phyloP scores from a whole-genome alignment of 2,329 filamentous ascomycete genomes.

The Neonectria sp. region DNA sequence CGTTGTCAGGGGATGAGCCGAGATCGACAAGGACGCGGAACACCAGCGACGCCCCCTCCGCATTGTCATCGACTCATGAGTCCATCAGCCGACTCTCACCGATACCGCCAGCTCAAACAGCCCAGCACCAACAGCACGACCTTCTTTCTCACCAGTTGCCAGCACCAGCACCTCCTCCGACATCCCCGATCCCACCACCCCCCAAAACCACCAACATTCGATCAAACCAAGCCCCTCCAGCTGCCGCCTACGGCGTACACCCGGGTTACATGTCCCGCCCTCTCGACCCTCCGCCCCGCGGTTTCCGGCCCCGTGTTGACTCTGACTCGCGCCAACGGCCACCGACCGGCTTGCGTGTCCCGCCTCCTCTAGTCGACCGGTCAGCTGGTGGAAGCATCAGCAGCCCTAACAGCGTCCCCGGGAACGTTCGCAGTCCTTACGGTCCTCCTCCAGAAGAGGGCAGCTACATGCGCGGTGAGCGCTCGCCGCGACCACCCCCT shows the following conservation, averaged over 20 bases:
- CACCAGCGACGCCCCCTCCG: slow-evolving; percentile 43
- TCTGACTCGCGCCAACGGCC: slow-evolving; percentile 43
- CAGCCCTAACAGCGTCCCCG: slow-evolving; percentile 7
- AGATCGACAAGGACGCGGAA: slow-evolving; percentile 40
- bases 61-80: slow-evolving; percentile 33
- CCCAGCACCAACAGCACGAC: slow-evolving; percentile 12
- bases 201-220: slow-evolving; percentile 34
- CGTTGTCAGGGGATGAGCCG: slow-evolving; percentile 35
- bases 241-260: slow-evolving; percentile 11
- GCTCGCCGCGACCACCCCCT: slow-evolving; percentile 27
- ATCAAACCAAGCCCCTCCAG: slow-evolving; percentile 25
- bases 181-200: slow-evolving; percentile 21
- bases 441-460: slow-evolving; percentile 41
- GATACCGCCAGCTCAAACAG: slow-evolving; percentile 8
- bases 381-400: slow-evolving; percentile 25
- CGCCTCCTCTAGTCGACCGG: slow-evolving; percentile 39
- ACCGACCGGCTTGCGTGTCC: slow-evolving; percentile 36
- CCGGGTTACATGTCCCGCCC: slow-evolving; percentile 42
- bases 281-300: slow-evolving; percentile 44
- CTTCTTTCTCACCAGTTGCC: slow-evolving; percentile 33
- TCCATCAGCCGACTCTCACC: slow-evolving; percentile 16
- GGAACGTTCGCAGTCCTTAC: slow-evolving; percentile 41
- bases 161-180: slow-evolving; percentile 22
- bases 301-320: slow-evolving; percentile 47
- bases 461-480: slow-evolving; percentile 38